Evolutionary conservation across 306 rosid genomes (phyloP), one percentile per base, ranked within the genome.

Genomic region (Mucuna pruriens): DNA sequence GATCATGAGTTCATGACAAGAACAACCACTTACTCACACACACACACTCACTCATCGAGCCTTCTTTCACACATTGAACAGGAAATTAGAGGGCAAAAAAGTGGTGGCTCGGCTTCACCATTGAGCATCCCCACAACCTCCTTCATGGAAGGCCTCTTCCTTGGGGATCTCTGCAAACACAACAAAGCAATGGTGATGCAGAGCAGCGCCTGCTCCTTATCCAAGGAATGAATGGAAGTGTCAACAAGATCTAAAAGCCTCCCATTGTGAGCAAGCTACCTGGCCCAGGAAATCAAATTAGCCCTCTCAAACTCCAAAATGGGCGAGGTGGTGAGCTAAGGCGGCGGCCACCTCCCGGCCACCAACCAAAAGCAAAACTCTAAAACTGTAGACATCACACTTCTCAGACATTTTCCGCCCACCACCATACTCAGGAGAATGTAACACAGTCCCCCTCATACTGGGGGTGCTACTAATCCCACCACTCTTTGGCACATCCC

Each of bases 401-500:
- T 89, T 95, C 87, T 93, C 99, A 0, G 99, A 95, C 31, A 91
- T 87, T 15, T 86, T 89, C 7, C 98, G 98, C 1, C 99, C 98
- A 9, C 99, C 97, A 10, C 99, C 99, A 49, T 93, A 95, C 58
- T 95, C 99, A 6, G 99, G 99, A 33, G 99, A 82, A 95, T 93
- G 80, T 95, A 93, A 86, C 99, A 95, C 94, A 0, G 99, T 95
- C 81, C 99, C 99, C 58, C 99, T 90, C 99, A 95, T 95, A 62
- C 97, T 91, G 0, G 99, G 99, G 0, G 99, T 95, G 83, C 99
- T 95, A 68, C 97, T 95, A 45, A 95, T 87, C 15, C 97, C 97
- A 6, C 99, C 98, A 73, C 99, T 95, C 85, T 93, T 95, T 5
- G 97, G 97, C 45, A 95, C 80, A 77, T 92, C 99, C 7, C 88